phyloP scores from a whole-genome alignment of 139 green algal genomes.

The Volvox africanus region DNA sequence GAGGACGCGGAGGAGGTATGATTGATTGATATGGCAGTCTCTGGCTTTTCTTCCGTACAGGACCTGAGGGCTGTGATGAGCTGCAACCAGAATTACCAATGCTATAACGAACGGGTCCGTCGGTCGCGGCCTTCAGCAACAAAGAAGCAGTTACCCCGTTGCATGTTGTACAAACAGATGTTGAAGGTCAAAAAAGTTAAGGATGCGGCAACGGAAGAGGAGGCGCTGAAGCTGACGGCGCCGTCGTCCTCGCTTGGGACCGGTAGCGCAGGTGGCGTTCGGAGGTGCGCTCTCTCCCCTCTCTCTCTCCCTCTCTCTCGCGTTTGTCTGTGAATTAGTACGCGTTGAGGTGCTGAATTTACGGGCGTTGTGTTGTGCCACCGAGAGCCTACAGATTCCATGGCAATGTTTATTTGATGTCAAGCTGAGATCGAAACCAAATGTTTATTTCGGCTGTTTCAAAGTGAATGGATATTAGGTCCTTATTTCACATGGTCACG shows the following conservation, averaged over 20 bases:
- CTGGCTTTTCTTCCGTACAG: no score
- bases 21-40: neutral
- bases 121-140: no score
- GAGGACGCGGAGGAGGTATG: neutral
- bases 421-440: neutral
- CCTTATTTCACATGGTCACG: no score
- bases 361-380: neutral
- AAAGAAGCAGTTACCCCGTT: neutral
- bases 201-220: neutral
- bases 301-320: no score
- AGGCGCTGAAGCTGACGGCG: conserved; percentile 26
- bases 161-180: neutral
- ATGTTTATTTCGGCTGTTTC: no score
- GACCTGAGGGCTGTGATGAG: no score
- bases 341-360: no score
- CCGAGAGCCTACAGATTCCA: neutral
- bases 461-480: no score
- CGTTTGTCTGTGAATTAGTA: no score
- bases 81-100: no score
- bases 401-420: neutral
- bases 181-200: neutral
- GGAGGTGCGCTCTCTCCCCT: neutral
- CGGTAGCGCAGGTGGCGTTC: neutral
- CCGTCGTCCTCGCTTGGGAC: neutral
- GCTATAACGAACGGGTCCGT: no score